Conservation (phyloP, 495 filamentous ascomycete species). For the Patellaria atrata region DNA sequence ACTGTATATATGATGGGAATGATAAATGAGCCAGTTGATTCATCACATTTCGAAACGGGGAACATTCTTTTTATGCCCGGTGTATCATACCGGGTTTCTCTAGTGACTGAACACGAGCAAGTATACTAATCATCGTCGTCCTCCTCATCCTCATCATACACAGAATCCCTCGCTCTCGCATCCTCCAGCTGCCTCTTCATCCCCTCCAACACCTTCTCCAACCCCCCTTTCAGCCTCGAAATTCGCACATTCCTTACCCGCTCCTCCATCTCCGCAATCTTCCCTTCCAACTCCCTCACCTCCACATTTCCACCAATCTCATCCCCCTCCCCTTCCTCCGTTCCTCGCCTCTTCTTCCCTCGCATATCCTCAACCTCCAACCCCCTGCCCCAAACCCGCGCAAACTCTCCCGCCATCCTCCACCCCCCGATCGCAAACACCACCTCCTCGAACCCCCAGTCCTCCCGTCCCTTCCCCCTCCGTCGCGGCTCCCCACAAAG, state of each 20-base stretch:
- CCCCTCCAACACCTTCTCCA: constrained; percentile 9
- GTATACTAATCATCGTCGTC: not conserved
- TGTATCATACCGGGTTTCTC: too few species aligned
- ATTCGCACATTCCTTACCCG: constrained; percentile 15
- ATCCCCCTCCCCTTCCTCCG: constrained; percentile 7
- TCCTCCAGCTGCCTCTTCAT: constrained; percentile 11
- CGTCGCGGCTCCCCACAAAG: constrained; percentile 9
- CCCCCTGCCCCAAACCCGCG: constrained; percentile 14
- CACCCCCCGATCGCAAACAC: constrained; percentile 34
- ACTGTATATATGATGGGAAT: too few species aligned
- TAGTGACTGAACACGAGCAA: too few species aligned
- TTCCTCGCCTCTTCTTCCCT: not conserved
- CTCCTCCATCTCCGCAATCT: constrained; percentile 17
- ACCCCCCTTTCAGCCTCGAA: constrained; percentile 13
- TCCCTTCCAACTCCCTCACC: constrained; percentile 10
- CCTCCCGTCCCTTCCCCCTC: constrained; percentile 6
- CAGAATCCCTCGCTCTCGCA: not conserved
- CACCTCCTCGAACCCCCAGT: constrained; percentile 29
- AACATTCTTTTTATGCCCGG: too few species aligned
- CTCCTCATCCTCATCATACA: not conserved
- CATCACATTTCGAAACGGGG: too few species aligned
- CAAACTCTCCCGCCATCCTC: constrained; percentile 23
- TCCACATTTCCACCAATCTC: constrained; percentile 5
- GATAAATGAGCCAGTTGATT: too few species aligned
- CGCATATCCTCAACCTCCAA: constrained; percentile 11